Evolutionary conservation across 2,329 filamentous ascomycete species (phyloP), one percentile per base, ranked within the genome.

Genomic region (Stagonosporopsis chrysanthemi): DNA sequence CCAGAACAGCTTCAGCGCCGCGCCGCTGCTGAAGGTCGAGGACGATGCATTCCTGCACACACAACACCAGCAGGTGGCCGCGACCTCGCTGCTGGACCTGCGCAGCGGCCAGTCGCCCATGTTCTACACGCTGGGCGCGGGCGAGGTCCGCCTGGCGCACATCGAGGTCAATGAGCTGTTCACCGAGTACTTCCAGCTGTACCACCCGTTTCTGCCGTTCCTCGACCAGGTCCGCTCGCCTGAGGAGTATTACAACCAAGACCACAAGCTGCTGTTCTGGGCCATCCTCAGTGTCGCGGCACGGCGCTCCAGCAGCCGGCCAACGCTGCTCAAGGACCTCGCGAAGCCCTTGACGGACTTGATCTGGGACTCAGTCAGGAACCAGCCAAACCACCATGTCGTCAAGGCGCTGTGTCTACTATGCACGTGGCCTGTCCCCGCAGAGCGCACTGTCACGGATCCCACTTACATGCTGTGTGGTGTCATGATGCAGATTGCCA

Each of bases 241-340:
- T 1, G 89, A 76, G n/a, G 75, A 95, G 43, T 81, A 87, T 56
- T 95, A 91, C 73, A 90, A 90, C 70, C 84, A 88, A 58, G 89
- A 94, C 67, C 90, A 92, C 47, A 87, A 88, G 4, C 81, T 97
- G 14, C 83, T 97, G 1, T 96, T 96, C 77, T 97, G 92, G 92
- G 85, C 90, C 44, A 89, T 94, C 57, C 81, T 93, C 42, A 85
- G 89, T 33, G 88, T 92, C 52, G 90, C 90, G 22, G 86, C 90
- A 39, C 86, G 90, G 48, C 87, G 90, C 36, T 92, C 88, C 70
- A 81, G 82, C 39, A 78, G 81, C 0, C 88, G 90, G 58, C 84
- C 84, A 1, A 82, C 81, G 14, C 81, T 93, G 29, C 82, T 94
- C 51, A 86, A 84, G 42, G 85, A 87, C 52, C 81, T 94, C 8